phyloP scores from a whole-genome alignment of 2,329 filamentous ascomycete genomes.

The Paramyrothecium roridum region DNA sequence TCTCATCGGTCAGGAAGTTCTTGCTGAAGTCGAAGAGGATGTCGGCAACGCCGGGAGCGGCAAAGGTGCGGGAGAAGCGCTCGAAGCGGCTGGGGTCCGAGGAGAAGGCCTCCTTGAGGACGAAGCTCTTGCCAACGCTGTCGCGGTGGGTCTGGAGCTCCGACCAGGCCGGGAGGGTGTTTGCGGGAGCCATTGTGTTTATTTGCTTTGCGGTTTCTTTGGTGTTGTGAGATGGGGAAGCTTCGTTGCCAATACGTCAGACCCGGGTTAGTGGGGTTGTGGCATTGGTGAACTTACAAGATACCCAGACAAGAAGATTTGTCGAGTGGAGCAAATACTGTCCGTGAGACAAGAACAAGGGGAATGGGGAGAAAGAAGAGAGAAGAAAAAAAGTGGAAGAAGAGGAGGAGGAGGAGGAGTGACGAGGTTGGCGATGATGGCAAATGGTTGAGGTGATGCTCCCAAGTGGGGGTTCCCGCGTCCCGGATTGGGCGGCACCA shows the following conservation, averaged over 20 bases:
- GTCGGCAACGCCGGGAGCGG: constrained; percentile 75
- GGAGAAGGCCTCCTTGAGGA: constrained; percentile 89
- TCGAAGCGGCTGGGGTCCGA: constrained; percentile 84
- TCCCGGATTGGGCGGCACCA: background rate
- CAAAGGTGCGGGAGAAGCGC: constrained; percentile 85
- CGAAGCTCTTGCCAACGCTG: constrained; percentile 80
- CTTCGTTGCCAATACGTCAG: background rate
- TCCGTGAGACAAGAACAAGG: too few relatives aligned
- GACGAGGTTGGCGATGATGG: background rate
- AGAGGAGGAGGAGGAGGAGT: background rate
- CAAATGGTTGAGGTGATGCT: background rate
- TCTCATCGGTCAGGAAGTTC: constrained; percentile 96
- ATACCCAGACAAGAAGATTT: background rate
- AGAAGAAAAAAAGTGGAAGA: background rate
- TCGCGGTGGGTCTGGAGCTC: constrained; percentile 89
- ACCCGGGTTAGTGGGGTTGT: background rate
- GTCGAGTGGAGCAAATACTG: too few relatives aligned
- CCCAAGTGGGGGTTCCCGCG: background rate
- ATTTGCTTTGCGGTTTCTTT: background rate
- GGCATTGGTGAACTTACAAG: background rate
- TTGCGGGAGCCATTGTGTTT: constrained; percentile 78
- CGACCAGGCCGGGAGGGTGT: constrained; percentile 82
- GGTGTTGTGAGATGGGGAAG: constrained; percentile 4
- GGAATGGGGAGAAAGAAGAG: too few relatives aligned
- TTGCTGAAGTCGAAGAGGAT: constrained; percentile 99